Conservation (phyloP, 2,329 filamentous ascomycete genomes). For the Hymenoscyphus repandus region DNA sequence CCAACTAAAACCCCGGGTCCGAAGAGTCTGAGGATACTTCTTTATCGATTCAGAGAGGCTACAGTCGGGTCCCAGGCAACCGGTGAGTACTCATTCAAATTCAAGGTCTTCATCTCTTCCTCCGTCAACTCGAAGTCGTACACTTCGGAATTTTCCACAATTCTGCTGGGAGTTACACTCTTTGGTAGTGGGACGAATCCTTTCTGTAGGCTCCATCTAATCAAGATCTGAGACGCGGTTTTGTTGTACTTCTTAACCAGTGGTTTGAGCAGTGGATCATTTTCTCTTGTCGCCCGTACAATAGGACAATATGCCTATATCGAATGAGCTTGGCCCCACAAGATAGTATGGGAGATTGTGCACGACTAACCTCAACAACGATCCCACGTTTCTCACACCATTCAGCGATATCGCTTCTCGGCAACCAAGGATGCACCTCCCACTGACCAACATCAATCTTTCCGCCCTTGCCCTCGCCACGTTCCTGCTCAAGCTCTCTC, state of each 20-base stretch:
- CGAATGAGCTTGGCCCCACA: background rate
- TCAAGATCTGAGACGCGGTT: conserved; percentile 68
- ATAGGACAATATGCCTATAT: conserved; percentile 46
- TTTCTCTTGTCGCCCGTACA: conserved; percentile 63
- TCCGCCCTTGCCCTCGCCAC: conserved; percentile 60
- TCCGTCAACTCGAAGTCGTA: conserved; percentile 51
- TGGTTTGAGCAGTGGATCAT: conserved; percentile 58
- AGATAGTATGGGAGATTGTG: background rate
- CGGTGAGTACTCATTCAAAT: conserved; percentile 48
- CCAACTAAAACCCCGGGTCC: background rate
- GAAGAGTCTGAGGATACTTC: background rate
- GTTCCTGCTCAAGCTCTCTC: conserved; percentile 54
- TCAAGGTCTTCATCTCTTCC: conserved; percentile 46
- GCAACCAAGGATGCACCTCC: conserved; percentile 86
- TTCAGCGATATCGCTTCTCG: conserved; percentile 68
- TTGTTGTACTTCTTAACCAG: conserved; percentile 69
- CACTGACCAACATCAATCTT: conserved; percentile 80
- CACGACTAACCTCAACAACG: conserved; percentile 49
- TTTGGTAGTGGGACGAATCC: conserved; percentile 69
- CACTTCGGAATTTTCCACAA: conserved; percentile 55
- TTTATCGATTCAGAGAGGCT: conserved; percentile 38
- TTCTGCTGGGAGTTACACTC: conserved; percentile 63
- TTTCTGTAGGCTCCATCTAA: conserved; percentile 80
- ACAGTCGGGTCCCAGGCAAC: conserved; percentile 53
- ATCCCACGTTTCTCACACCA: conserved; percentile 67